These are phyloP conservation scores for Hemileia vastatrix DNA, from an alignment of 1,284 basidiomycete genomes.

Conservation along the genomic window DNA sequence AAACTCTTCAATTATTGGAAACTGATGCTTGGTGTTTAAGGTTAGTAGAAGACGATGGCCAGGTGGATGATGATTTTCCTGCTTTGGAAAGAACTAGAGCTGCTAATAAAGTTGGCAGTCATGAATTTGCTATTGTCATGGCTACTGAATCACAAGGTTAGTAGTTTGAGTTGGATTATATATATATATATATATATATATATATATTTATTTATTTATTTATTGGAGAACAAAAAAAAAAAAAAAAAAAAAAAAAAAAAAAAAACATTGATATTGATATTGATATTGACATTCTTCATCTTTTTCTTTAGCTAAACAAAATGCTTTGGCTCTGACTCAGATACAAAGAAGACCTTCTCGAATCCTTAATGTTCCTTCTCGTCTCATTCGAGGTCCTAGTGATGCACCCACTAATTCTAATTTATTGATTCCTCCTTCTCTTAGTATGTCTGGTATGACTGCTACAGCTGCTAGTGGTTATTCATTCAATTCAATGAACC, in stretches of 20 bases:
- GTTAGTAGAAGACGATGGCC: slow-evolving; percentile 92
- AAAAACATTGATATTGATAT: neutral
- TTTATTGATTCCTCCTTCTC: slow-evolving; percentile 5
- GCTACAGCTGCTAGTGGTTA: too few relatives aligned
- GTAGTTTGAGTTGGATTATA: neutral
- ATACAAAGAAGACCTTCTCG: slow-evolving; percentile 19
- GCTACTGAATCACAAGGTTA: slow-evolving; percentile 56
- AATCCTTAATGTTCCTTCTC: slow-evolving; percentile 6
- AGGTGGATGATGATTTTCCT: slow-evolving; percentile 99
- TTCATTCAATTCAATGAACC: neutral
- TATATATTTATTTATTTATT: too few relatives aligned
- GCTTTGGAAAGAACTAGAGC: slow-evolving; percentile 79
- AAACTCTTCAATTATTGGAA: slow-evolving; percentile 55
- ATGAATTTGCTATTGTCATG: slow-evolving; percentile 75
- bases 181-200: neutral
- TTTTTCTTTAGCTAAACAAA: slow-evolving; percentile 17
- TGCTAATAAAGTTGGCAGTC: slow-evolving; percentile 79
- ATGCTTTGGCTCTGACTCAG: slow-evolving; percentile 9
- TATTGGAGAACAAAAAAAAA: too few relatives aligned
- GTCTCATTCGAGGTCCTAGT: neutral
- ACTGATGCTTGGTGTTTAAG: slow-evolving; percentile 87
- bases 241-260: too few relatives aligned
- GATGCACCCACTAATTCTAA: slow-evolving; percentile 3
- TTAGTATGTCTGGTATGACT: slow-evolving; percentile 3
- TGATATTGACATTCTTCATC: neutral